phyloP scores from a whole-genome alignment of 2,329 filamentous ascomycete species.

The Alternaria ventricosa region DNA sequence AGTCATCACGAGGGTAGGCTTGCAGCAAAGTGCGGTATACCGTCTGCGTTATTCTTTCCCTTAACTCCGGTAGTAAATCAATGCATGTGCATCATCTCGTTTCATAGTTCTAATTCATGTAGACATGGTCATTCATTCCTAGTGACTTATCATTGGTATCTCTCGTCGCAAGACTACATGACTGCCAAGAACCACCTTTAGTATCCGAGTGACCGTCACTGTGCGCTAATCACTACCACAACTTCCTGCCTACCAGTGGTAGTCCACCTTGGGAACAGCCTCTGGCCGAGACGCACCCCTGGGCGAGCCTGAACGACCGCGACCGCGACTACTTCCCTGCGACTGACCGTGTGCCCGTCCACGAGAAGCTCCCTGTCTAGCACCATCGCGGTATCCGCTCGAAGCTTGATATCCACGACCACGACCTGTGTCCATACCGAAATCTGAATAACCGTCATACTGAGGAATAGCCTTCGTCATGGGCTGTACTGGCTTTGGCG shows the following conservation, averaged over 20 bases:
- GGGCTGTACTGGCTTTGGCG: background rate
- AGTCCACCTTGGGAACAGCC: conserved; percentile 1
- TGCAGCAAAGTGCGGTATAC: too few relatives aligned
- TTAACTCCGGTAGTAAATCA: too few relatives aligned
- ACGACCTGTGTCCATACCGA: too few relatives aligned
- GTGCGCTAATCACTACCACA: background rate
- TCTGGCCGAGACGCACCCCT: background rate
- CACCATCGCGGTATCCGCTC: too few relatives aligned
- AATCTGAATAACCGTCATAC: background rate
- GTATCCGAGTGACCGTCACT: background rate
- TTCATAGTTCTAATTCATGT: too few relatives aligned
- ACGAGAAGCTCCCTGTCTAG: too few relatives aligned
- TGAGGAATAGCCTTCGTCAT: background rate
- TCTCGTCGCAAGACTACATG: background rate
- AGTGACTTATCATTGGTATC: background rate
- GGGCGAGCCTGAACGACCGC: background rate
- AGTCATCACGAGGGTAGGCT: too few relatives aligned
- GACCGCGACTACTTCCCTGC: conserved; percentile 7
- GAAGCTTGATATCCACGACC: too few relatives aligned
- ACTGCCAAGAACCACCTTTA: background rate
- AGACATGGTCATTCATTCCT: background rate
- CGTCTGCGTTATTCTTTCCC: too few relatives aligned
- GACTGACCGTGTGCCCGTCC: background rate
- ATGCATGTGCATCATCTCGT: too few relatives aligned
- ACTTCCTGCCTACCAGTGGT: background rate